Percentiles rank a stretch among this genome's conserved stretches.
Conservation (phyloP, 331 rosid genomes). For the Cucumis variabilis region DNA sequence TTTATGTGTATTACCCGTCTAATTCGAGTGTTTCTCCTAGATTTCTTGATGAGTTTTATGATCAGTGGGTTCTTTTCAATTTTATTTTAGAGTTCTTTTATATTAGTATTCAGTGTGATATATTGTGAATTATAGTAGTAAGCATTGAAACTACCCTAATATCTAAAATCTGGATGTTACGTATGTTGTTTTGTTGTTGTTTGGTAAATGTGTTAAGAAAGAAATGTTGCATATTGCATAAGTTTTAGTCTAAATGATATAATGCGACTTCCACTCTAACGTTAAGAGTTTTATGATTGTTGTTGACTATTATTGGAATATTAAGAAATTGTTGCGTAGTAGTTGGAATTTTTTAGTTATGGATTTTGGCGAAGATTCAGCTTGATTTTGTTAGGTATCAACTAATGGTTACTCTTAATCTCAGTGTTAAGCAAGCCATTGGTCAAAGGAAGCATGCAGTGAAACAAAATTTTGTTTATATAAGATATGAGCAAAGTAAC, state of each 20-base stretch:
- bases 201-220: neutral
- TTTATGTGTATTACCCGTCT: too few relatives aligned
- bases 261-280: neutral
- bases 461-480: conserved; percentile 52
- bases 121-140: too few relatives aligned
- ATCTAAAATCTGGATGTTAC: too few relatives aligned
- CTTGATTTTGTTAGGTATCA: neutral
- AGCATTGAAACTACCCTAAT: too few relatives aligned
- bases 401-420: conserved; percentile 33
- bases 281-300: neutral
- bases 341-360: neutral
- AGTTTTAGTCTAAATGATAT: neutral
- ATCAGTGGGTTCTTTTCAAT: too few relatives aligned
- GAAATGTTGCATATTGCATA: neutral
- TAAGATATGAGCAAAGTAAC: conserved; percentile 31
- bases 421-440: conserved; percentile 54
- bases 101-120: too few relatives aligned
- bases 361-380: neutral
- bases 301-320: neutral
- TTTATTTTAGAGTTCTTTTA: too few relatives aligned
- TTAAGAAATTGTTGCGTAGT: neutral
- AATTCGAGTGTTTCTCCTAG: too few relatives aligned
- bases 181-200: too few relatives aligned
- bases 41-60: too few relatives aligned
- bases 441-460: conserved; percentile 45